These are phyloP conservation scores for Entophlyctis helioformis DNA, from an alignment of 192 early-diverging fungal genomes.

Conservation along the genomic window DNA sequence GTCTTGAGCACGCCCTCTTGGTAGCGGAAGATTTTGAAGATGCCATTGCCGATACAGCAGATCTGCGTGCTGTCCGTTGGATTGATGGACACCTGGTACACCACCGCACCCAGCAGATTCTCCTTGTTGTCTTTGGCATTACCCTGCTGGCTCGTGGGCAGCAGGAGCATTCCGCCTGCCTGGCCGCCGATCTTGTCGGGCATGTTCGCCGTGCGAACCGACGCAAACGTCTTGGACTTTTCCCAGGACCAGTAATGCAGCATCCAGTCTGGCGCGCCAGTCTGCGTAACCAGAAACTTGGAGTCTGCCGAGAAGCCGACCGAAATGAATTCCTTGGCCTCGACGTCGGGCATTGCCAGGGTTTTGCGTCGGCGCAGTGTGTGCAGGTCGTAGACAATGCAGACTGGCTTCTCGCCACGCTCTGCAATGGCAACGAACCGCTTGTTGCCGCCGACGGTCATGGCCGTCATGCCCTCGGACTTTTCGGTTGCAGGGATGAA, in stretches of 20 bases:
- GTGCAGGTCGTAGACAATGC: not conserved
- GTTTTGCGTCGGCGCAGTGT: constrained; percentile 2
- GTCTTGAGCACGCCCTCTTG: constrained; percentile 33
- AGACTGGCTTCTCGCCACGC: not conserved
- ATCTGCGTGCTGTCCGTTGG: constrained; percentile 31
- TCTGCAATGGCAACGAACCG: constrained; percentile 11
- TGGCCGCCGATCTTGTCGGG: no score
- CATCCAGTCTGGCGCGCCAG: constrained; percentile 23
- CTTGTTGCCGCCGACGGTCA: constrained; percentile 16
- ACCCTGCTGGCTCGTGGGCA: no score
- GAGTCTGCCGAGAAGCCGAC: constrained; percentile 30
- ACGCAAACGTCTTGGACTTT: constrained; percentile 28
- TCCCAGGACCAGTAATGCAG: constrained; percentile 42
- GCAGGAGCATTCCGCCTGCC: no score
- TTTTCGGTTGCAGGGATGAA: constrained; percentile 31
- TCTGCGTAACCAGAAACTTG: constrained; percentile 29
- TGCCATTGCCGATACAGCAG: constrained; percentile 26
- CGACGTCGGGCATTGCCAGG: not conserved
- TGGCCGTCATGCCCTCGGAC: constrained; percentile 24
- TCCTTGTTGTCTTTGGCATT: no score
- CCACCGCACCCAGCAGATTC: constrained; percentile 4
- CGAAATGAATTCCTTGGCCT: constrained; percentile 29
- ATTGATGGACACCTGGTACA: constrained; percentile 33
- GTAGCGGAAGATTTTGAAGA: constrained; percentile 30
- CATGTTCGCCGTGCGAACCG: constrained; percentile 17